Percentiles rank a stretch among this genome's conserved stretches.
Evolutionary conservation across 2,329 filamentous ascomycete genomes (phyloP).

Genomic region (Fusarium penzigii): DNA sequence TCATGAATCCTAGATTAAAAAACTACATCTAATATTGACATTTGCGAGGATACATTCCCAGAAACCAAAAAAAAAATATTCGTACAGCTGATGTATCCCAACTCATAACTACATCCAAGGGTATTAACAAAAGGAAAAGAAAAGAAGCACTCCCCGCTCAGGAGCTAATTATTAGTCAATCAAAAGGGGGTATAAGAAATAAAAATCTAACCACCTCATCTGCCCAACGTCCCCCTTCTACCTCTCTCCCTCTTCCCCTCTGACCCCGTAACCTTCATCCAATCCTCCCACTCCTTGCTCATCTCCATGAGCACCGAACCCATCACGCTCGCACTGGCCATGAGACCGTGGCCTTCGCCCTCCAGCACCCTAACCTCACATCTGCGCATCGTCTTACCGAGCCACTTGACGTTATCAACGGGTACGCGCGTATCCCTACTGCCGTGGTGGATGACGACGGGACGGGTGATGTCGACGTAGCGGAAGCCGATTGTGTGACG

Average conservation of each 20-base stretch:
- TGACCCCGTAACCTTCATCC: constrained; percentile 62
- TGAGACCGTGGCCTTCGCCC: constrained; percentile 90
- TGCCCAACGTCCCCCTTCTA: constrained; percentile 21
- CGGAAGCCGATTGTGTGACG: constrained; percentile 91
- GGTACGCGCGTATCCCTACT: constrained; percentile 88
- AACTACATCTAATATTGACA: too few species aligned
- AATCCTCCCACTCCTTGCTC: constrained; percentile 89
- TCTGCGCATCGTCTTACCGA: constrained; percentile 88
- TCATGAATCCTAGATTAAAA: too few species aligned
- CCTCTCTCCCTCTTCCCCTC: constrained; percentile 37
- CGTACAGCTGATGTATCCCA: too few species aligned
- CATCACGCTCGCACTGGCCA: constrained; percentile 95
- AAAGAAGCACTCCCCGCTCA: too few species aligned
- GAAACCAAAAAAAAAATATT: too few species aligned
- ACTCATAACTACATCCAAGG: too few species aligned
- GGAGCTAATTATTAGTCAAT: too few species aligned
- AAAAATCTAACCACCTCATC: background rate
- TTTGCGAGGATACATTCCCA: too few species aligned
- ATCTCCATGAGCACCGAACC: constrained; percentile 93
- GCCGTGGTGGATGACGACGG: constrained; percentile 93
- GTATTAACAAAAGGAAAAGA: too few species aligned
- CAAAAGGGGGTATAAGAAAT: too few species aligned
- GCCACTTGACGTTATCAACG: constrained; percentile 92
- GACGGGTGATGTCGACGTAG: constrained; percentile 91
- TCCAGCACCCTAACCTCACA: constrained; percentile 91